Conservation (phyloP, 2,329 filamentous ascomycete genomes). For the Blastomyces emzantsi region DNA sequence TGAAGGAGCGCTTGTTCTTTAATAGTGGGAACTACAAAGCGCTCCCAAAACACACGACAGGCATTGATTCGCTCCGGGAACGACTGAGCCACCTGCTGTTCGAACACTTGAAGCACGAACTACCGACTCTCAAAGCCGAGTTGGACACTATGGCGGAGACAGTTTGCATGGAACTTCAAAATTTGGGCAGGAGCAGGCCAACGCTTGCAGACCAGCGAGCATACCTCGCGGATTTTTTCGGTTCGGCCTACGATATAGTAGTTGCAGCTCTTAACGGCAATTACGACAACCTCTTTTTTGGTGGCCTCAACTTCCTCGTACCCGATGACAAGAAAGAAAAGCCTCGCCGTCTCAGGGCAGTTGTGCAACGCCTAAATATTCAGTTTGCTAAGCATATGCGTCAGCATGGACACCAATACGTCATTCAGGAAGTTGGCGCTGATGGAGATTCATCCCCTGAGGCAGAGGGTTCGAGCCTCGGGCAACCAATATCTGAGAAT, state of each 20-base stretch:
- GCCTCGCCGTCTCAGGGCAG: constrained; percentile 7
- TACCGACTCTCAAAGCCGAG: not conserved
- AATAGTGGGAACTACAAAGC: constrained; percentile 1
- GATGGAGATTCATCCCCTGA: too few relatives aligned
- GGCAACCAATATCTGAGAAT: not conserved
- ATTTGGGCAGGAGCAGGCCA: constrained; percentile 1
- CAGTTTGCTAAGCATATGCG: constrained; percentile 7
- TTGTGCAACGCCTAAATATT: constrained; percentile 9
- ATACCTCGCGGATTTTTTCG: constrained; percentile 5
- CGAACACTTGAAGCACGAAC: not conserved
- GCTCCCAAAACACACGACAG: constrained; percentile 4
- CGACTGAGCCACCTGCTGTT: constrained; percentile 8
- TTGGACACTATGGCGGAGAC: not conserved
- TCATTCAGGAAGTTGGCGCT: not conserved
- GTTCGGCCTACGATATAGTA: not conserved
- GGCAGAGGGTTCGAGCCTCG: not conserved
- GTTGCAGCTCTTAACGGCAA: not conserved
- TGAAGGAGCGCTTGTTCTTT: constrained; percentile 9
- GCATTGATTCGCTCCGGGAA: constrained; percentile 9
- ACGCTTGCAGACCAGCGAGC: constrained; percentile 1
- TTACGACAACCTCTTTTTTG: not conserved
- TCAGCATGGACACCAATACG: not conserved
- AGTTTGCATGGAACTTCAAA: not conserved
- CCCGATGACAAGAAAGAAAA: not conserved
- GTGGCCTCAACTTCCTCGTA: not conserved